A percentile compares a stretch with the other conserved stretches of the same genome.
Conservation (phyloP, 768 basidiomycete genomes). For the Mycena maculata region DNA sequence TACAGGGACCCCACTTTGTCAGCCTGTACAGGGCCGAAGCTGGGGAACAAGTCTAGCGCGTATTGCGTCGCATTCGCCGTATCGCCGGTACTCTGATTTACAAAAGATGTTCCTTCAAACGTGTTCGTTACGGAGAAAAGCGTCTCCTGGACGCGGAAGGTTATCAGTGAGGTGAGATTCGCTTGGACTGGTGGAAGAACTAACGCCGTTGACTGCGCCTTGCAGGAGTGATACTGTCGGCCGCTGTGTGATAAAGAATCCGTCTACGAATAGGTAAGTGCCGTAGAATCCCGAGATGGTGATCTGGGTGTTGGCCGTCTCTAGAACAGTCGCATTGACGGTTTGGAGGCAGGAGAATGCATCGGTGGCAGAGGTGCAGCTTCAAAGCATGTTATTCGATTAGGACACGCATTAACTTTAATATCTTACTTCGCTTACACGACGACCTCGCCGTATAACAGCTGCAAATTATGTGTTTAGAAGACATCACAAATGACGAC, state of each 20-base stretch:
- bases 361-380: conserved; percentile 40
- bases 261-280: conserved; percentile 48
- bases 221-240: conserved; percentile 43
- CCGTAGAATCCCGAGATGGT: conserved; percentile 40
- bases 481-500: no score
- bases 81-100: conserved; percentile 18
- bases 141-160: neutral
- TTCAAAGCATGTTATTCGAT: conserved; percentile 8
- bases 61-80: conserved; percentile 26
- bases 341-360: conserved; percentile 46
- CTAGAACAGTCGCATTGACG: conserved; percentile 36
- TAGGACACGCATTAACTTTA: no score
- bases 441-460: conserved; percentile 33
- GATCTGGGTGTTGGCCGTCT: conserved; percentile 39
- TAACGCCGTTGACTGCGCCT: conserved; percentile 48
- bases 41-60: conserved; percentile 32
- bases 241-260: conserved; percentile 47
- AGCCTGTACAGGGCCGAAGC: conserved; percentile 14
- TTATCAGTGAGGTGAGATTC: conserved; percentile 2
- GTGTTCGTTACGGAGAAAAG: conserved; percentile 36
- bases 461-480: neutral
- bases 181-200: neutral
- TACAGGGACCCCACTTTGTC: conserved; percentile 24
- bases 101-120: conserved; percentile 43
- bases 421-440: conserved; percentile 36